These are phyloP conservation scores for Cucurbita pepo DNA, from an alignment of 306 rosid genomes.

Conservation along the genomic window DNA sequence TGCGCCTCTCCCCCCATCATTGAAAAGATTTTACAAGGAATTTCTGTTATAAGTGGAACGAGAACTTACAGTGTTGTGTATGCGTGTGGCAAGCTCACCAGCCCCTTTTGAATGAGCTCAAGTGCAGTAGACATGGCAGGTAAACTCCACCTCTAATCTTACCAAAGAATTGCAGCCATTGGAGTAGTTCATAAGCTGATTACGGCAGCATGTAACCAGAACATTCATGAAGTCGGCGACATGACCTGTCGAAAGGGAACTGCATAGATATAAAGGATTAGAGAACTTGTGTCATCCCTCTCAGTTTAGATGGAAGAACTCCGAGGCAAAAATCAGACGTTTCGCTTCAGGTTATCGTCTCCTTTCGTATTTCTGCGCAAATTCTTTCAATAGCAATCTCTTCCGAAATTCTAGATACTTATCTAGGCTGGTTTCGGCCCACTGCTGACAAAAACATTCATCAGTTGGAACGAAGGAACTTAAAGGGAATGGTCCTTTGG, in stretches of 20 bases:
- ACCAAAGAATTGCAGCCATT: neutral
- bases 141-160: neutral
- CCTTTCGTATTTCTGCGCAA: constrained; percentile 64
- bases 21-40: neutral
- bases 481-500: constrained; percentile 93
- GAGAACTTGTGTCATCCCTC: neutral
- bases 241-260: neutral
- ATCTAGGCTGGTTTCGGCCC: constrained; percentile 93
- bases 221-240: neutral
- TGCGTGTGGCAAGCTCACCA: neutral
- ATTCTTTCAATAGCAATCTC: constrained; percentile 50
- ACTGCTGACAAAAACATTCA: constrained; percentile 74
- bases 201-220: neutral
- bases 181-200: neutral
- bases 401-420: constrained; percentile 70
- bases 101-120: neutral
- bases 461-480: constrained; percentile 84
- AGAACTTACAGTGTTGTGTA: neutral
- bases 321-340: neutral
- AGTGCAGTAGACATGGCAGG: neutral
- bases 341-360: constrained; percentile 19
- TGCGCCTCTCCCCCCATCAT: neutral
- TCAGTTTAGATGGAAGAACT: neutral
- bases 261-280: neutral
- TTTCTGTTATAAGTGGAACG: neutral